Percentiles rank a stretch among this genome's conserved stretches.
Conservation (phyloP, 805 yeast species). For the Candida maris region DNA sequence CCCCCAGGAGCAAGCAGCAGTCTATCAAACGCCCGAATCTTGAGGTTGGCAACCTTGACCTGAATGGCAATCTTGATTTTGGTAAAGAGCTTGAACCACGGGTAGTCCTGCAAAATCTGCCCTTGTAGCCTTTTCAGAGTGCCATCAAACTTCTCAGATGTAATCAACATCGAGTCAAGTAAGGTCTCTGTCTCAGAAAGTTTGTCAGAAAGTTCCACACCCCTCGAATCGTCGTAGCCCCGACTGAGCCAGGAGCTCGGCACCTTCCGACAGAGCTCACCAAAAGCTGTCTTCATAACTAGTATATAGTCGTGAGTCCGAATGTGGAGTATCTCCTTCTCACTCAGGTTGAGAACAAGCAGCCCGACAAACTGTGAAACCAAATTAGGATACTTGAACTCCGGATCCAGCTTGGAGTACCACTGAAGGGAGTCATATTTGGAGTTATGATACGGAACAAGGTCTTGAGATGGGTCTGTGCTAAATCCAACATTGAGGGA, state of each 20-base stretch:
- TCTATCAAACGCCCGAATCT: conserved; percentile 52
- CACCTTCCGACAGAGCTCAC: conserved; percentile 19
- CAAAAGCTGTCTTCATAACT: conserved; percentile 37
- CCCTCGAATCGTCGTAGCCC: conserved; percentile 10
- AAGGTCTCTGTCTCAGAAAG: conserved; percentile 7
- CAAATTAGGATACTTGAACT: conserved; percentile 49
- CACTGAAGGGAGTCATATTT: conserved; percentile 56
- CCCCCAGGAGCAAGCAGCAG: conserved; percentile 39
- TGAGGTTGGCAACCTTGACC: conserved; percentile 51
- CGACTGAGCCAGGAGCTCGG: conserved; percentile 31
- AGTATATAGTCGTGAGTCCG: conserved; percentile 45
- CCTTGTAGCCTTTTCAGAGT: conserved; percentile 38
- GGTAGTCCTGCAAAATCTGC: conserved; percentile 59
- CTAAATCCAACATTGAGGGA: conserved; percentile 48
- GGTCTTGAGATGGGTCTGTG: conserved; percentile 36
- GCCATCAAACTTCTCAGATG: conserved; percentile 19
- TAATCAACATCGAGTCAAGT: conserved; percentile 10
- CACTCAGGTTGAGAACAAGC: conserved; percentile 49
- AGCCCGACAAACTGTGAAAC: conserved; percentile 60
- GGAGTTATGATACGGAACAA: conserved; percentile 57
- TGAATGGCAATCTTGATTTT: conserved; percentile 59
- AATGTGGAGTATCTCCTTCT: conserved; percentile 53
- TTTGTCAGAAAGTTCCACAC: conserved; percentile 24
- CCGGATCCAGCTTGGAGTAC: conserved; percentile 46
- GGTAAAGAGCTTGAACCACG: conserved; percentile 66